phyloP scores from a whole-genome alignment of 1,284 basidiomycete genomes.

The Ganoderma leucocontextum region DNA sequence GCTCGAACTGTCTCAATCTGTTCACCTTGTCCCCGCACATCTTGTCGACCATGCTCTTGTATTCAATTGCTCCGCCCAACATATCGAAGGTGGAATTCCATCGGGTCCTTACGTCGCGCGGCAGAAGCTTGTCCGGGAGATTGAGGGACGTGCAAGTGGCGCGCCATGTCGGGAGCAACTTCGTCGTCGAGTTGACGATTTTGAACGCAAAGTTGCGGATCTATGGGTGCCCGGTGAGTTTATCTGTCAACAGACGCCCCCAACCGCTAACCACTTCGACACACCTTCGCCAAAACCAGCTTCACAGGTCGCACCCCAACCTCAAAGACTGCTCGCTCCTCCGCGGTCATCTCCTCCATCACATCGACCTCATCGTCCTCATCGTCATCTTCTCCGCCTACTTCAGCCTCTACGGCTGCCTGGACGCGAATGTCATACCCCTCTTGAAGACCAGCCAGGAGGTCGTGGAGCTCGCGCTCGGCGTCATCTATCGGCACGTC shows the following conservation, averaged over 20 bases:
- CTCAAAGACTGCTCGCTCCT: slow-evolving; percentile 32
- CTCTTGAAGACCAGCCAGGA: too few relatives aligned
- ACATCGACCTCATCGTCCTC: neutral
- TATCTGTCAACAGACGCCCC: too few relatives aligned
- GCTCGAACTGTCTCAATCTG: too few relatives aligned
- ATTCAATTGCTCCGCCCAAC: slow-evolving; percentile 38
- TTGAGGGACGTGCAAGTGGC: slow-evolving; percentile 17
- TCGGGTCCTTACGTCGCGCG: slow-evolving; percentile 42
- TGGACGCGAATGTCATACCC: too few relatives aligned
- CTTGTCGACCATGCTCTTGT: slow-evolving; percentile 30
- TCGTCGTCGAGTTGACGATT: slow-evolving; percentile 44
- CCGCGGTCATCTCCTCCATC: slow-evolving; percentile 44
- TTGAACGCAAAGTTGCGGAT: slow-evolving; percentile 40
- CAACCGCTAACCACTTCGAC: neutral
- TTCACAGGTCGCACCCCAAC: neutral
- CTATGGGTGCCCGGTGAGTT: slow-evolving; percentile 25
- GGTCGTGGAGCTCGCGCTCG: neutral
- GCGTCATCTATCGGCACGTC: too few relatives aligned
- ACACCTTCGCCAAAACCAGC: neutral
- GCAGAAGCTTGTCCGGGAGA: slow-evolving; percentile 37
- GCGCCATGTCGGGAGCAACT: slow-evolving; percentile 43
- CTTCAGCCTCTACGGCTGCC: too few relatives aligned
- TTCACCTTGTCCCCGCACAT: slow-evolving; percentile 28
- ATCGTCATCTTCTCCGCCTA: too few relatives aligned
- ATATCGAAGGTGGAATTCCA: slow-evolving; percentile 48